Percentiles rank a stretch among this genome's conserved stretches.
Conservation (phyloP, 192 early-diverging fungal genomes). For the Coemansia sp. region DNA sequence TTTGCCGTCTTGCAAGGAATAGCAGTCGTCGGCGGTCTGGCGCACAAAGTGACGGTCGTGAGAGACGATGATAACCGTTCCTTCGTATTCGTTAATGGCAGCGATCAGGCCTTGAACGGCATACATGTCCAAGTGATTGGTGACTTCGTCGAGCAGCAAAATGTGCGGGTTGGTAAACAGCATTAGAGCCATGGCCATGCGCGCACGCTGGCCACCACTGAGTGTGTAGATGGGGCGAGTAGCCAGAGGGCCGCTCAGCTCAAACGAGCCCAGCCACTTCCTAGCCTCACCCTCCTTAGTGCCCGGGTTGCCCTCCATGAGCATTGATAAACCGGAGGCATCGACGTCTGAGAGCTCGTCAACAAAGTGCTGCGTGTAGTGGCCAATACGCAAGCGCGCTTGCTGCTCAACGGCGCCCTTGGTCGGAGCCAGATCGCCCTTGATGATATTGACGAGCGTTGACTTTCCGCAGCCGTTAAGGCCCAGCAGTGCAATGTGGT, state of each 20-base stretch:
- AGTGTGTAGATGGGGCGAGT: constrained; percentile 65
- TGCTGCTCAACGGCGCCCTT: constrained; percentile 68
- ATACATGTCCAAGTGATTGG: constrained; percentile 89
- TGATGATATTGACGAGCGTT: constrained; percentile 79
- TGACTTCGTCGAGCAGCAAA: constrained; percentile 80
- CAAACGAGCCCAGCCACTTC: constrained; percentile 79
- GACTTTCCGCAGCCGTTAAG: constrained; percentile 83
- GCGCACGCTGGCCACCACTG: constrained; percentile 82
- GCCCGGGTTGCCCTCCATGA: constrained; percentile 53
- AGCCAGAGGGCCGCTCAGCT: constrained; percentile 69
- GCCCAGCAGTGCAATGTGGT: constrained; percentile 78
- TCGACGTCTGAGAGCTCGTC: constrained; percentile 65
- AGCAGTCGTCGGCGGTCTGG: constrained; percentile 61
- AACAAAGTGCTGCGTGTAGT: constrained; percentile 85
- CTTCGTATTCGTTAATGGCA: constrained; percentile 71
- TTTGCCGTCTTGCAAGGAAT: constrained; percentile 59
- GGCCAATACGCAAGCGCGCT: constrained; percentile 71
- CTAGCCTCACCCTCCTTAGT: constrained; percentile 66
- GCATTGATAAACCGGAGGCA: constrained; percentile 59
- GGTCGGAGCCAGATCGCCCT: constrained; percentile 64
- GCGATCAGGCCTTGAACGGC: constrained; percentile 78
- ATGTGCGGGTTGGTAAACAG: constrained; percentile 69
- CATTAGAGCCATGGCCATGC: constrained; percentile 77
- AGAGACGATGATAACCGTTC: constrained; percentile 79
- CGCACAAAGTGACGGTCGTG: constrained; percentile 91